Evolutionary conservation across 1,284 basidiomycete species (phyloP), one percentile per base, ranked within the genome.

Genomic region (Vanrija humicola): DNA sequence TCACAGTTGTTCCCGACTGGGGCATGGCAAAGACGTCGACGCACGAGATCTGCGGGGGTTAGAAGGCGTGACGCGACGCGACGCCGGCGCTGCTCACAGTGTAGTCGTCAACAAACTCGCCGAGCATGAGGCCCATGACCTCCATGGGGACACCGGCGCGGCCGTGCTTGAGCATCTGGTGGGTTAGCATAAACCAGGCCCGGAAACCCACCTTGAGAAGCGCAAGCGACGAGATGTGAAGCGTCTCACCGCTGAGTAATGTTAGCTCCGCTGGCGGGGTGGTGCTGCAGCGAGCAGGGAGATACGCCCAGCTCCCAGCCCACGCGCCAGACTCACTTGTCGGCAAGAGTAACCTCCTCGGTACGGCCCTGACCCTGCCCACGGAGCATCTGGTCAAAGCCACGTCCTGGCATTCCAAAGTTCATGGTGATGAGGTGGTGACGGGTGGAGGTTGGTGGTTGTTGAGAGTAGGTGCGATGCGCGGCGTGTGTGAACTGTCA

Each of bases 1-100:
- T 95, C 46, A 99, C 95, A 0, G 93, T 96, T 16, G 96, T 98
- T 63, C 96, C 96, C 18, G 91, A 94, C 72, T 99, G 96, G 38
- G 96, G 96, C 96, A 99, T 99, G 45, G 96, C 96, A 72, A 98
- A 99, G 60, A 99, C 96, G 73, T 99, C 96, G 72, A 98, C 89
- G 52, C 97, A 94, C 74, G 95, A 79, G 46, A 80, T 77, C 72
- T 75, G 55, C 26, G 16, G 2, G 10, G 34, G 34, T 34, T 34
- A 34, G 34, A 12, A 5, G 39, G 25, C 21, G 18, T 15, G 34
- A 12, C 34, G 12, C 34, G 29, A 8, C 6, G 12, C 29, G 9
- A 34, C 6, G 14, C 16, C 43, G 5, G 15, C 2, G 16, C 19
- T 26, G 61, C 75, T 54, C 48, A 95, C 89, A 0, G 93, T 97